A percentile compares a stretch with the other conserved stretches of the same genome.
Conservation (phyloP, 2,329 filamentous ascomycete genomes). For the Alternaria triticina region DNA sequence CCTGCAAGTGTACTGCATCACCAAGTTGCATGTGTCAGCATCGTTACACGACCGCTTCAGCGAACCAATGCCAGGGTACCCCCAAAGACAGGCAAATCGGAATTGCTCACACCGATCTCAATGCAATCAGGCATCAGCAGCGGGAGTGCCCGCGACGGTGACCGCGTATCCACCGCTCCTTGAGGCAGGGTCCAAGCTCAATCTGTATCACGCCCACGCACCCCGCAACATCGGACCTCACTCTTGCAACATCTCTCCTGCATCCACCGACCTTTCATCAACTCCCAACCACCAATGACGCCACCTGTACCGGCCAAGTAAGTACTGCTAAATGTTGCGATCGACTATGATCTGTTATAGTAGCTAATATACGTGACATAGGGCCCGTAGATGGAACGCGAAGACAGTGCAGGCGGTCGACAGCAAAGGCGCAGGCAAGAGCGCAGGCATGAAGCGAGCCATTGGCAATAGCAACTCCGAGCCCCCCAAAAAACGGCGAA, state of each 20-base stretch:
- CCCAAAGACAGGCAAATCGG: background rate
- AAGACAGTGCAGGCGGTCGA: background rate
- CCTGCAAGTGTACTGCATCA: background rate
- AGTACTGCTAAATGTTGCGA: background rate
- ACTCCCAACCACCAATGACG: background rate
- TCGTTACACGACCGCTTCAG: background rate
- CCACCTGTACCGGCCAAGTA: background rate
- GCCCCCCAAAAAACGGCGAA: slow-evolving; percentile 11
- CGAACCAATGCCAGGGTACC: background rate
- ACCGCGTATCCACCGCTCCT: slow-evolving; percentile 7
- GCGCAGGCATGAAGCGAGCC: slow-evolving; percentile 4
- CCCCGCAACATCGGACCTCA: slow-evolving; percentile 11
- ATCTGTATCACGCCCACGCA: background rate
- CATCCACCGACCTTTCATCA: background rate
- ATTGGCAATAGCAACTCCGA: background rate
- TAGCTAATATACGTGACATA: slow-evolving; percentile 7
- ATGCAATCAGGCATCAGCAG: slow-evolving; percentile 9
- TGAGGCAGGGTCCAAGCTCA: background rate
- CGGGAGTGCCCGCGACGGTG: too few species aligned
- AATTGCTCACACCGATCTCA: background rate
- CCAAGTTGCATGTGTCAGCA: background rate
- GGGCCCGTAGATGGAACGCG: slow-evolving; percentile 1
- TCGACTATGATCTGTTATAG: background rate
- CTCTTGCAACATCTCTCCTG: slow-evolving; percentile 8
- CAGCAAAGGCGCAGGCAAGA: slow-evolving; percentile 7